A percentile compares a stretch with the other conserved stretches of the same genome.
phyloP scores from a whole-genome alignment of 495 filamentous ascomycete species.

The Cryomyces minteri region DNA sequence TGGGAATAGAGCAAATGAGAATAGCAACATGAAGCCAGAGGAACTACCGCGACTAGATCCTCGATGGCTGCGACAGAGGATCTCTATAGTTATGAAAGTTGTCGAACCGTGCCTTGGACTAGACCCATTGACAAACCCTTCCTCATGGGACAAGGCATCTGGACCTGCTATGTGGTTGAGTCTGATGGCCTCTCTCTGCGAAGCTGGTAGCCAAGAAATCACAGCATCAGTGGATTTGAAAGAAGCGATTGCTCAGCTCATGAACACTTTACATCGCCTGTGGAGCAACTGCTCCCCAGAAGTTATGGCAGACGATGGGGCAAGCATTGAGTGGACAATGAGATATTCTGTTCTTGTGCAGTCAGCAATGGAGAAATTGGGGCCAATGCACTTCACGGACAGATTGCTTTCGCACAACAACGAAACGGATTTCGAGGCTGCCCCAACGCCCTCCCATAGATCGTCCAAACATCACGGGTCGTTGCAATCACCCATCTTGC shows the following conservation, averaged over 20 bases:
- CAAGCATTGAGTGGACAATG: conserved; percentile 30
- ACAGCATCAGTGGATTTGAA: conserved; percentile 72
- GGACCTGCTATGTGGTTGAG: conserved; percentile 46
- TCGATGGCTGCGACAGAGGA: conserved; percentile 70
- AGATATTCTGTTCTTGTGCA: conserved; percentile 40
- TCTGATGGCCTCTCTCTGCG: conserved; percentile 48
- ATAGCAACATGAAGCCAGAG: conserved; percentile 19
- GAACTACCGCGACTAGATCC: conserved; percentile 56
- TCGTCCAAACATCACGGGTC: conserved; percentile 9
- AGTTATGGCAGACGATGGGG: background rate
- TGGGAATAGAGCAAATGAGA: conserved; percentile 39
- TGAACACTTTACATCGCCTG: conserved; percentile 44
- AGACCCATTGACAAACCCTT: conserved; percentile 31
- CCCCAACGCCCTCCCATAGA: conserved; percentile 19
- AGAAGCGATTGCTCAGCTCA: conserved; percentile 51
- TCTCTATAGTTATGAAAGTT: conserved; percentile 37
- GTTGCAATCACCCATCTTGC: conserved; percentile 12
- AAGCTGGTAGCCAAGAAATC: conserved; percentile 75
- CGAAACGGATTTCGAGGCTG: conserved; percentile 12
- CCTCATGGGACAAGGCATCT: conserved; percentile 21
- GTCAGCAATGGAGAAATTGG: conserved; percentile 44
- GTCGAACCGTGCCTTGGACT: conserved; percentile 42
- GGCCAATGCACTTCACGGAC: conserved; percentile 61
- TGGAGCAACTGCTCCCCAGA: conserved; percentile 30
- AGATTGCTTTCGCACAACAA: conserved; percentile 31